Percentiles rank a stretch among this genome's conserved stretches.
phyloP scores from a whole-genome alignment of 805 yeast species.

The Scheffersomyces amazonensis region DNA sequence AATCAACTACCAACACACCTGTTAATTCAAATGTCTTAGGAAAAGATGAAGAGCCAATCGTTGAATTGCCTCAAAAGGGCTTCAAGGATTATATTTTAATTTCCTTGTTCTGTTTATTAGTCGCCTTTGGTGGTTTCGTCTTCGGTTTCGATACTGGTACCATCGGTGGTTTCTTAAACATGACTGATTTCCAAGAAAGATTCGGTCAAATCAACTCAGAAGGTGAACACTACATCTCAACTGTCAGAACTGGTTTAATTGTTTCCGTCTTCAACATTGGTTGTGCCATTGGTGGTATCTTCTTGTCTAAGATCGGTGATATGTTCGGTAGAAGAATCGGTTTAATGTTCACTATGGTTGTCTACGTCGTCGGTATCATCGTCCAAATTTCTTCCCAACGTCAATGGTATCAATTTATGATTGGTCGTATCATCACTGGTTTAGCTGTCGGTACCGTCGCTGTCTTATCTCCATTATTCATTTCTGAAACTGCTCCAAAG shows the following conservation, averaged over 20 bases:
- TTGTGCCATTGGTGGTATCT: slow-evolving; percentile 69
- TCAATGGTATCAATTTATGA: slow-evolving; percentile 61
- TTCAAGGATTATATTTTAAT: slow-evolving; percentile 25
- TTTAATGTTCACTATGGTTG: slow-evolving; percentile 48
- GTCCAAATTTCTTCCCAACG: slow-evolving; percentile 55
- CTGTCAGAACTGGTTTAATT: slow-evolving; percentile 50
- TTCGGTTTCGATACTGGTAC: slow-evolving; percentile 82
- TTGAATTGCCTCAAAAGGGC: slow-evolving; percentile 25
- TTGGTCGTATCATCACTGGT: slow-evolving; percentile 70
- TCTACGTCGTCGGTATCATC: slow-evolving; percentile 59
- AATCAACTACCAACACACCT: no score
- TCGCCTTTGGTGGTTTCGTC: slow-evolving; percentile 75
- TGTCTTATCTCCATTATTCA: slow-evolving; percentile 64
- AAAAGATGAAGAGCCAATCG: not conserved
- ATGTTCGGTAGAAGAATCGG: slow-evolving; percentile 58
- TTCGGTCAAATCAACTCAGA: slow-evolving; percentile 44
- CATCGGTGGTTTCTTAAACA: slow-evolving; percentile 66
- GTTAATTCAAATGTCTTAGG: no score
- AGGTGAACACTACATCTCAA: slow-evolving; percentile 41
- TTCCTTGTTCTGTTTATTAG: slow-evolving; percentile 43
- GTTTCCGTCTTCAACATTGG: slow-evolving; percentile 63
- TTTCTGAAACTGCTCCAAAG: slow-evolving; percentile 69
- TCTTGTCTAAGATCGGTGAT: slow-evolving; percentile 57
- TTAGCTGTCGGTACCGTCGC: slow-evolving; percentile 73
- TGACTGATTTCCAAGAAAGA: slow-evolving; percentile 49